A percentile compares a stretch with the other conserved stretches of the same genome.
Evolutionary conservation across 2,329 filamentous ascomycete genomes (phyloP).

Genomic region (Claviceps paspali): DNA sequence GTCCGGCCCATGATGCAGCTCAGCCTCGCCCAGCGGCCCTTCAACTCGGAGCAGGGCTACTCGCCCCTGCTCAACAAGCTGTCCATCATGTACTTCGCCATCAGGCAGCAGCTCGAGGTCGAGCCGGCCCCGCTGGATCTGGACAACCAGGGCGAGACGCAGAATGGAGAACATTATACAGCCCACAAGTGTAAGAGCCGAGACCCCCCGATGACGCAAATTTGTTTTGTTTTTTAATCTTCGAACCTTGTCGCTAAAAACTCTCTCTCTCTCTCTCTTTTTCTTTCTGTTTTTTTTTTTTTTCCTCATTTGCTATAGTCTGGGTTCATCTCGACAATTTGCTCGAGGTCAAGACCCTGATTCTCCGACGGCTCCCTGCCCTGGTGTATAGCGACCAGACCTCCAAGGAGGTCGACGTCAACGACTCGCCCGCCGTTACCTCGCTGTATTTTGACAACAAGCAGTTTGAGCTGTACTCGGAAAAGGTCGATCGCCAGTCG

Average conservation of each 20-base stretch:
- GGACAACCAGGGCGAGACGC: slow-evolving; percentile 38
- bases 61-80: slow-evolving; percentile 78
- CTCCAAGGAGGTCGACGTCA: slow-evolving; percentile 65
- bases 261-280: too few relatives aligned
- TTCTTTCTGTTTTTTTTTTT: slow-evolving; percentile 14
- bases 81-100: slow-evolving; percentile 90
- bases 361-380: slow-evolving; percentile 77
- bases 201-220: neutral
- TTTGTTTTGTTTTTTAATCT: too few relatives aligned
- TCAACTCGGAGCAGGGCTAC: slow-evolving; percentile 86
- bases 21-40: slow-evolving; percentile 71
- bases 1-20: slow-evolving; percentile 86
- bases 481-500: slow-evolving; percentile 63
- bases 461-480: slow-evolving; percentile 71
- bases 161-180: slow-evolving; percentile 58
- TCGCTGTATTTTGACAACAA: slow-evolving; percentile 91
- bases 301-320: slow-evolving; percentile 38
- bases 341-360: slow-evolving; percentile 91
- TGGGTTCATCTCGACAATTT: slow-evolving; percentile 96
- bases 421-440: slow-evolving; percentile 78
- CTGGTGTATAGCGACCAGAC: slow-evolving; percentile 85
- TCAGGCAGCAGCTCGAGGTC: slow-evolving; percentile 70
- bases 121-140: slow-evolving; percentile 23
- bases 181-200: slow-evolving; percentile 65
- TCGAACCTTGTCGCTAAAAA: too few relatives aligned